phyloP scores from a whole-genome alignment of 2,329 filamentous ascomycete genomes.

The Cordyceps farinosa region DNA sequence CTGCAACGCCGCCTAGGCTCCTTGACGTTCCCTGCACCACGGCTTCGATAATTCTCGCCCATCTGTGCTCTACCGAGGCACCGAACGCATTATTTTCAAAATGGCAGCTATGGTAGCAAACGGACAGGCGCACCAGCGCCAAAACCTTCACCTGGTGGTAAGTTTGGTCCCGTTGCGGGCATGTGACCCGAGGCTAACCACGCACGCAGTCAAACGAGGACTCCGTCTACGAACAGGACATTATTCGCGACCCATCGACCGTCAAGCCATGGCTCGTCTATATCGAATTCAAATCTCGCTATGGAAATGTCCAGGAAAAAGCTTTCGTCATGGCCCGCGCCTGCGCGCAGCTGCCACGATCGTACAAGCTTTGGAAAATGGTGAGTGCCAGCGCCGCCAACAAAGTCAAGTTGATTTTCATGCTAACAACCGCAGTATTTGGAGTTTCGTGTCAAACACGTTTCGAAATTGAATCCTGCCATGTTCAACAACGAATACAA shows the following conservation, averaged over 20 bases:
- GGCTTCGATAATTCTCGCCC: conserved; percentile 1
- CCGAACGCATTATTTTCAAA: conserved; percentile 9
- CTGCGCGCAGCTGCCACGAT: conserved; percentile 82
- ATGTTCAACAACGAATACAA: conserved; percentile 75
- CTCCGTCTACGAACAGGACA: conserved; percentile 93
- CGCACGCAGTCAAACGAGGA: conserved; percentile 71
- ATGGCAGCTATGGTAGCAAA: conserved; percentile 22
- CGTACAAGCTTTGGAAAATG: conserved; percentile 98
- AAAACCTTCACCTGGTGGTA: conserved; percentile 50
- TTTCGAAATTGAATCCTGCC: conserved; percentile 78
- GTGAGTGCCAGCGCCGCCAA: conserved; percentile 40
- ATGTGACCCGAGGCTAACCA: not conserved
- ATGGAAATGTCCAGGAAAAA: conserved; percentile 82
- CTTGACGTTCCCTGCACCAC: conserved; percentile 1
- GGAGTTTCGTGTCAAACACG: conserved; percentile 75
- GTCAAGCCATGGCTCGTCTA: conserved; percentile 95
- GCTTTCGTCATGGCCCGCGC: conserved; percentile 85
- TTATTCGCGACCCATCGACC: conserved; percentile 78
- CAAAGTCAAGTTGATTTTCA: not conserved
- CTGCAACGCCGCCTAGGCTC: conserved; percentile 9
- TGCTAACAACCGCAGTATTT: conserved; percentile 62
- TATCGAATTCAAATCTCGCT: conserved; percentile 82
- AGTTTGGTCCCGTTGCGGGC: conserved; percentile 22
- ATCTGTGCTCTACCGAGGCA: not conserved
- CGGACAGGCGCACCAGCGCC: conserved; percentile 39